Percentiles rank a stretch among this genome's conserved stretches.
Evolutionary conservation across 2,329 filamentous ascomycete species (phyloP).

Genomic region (Neospermospora avenae): DNA sequence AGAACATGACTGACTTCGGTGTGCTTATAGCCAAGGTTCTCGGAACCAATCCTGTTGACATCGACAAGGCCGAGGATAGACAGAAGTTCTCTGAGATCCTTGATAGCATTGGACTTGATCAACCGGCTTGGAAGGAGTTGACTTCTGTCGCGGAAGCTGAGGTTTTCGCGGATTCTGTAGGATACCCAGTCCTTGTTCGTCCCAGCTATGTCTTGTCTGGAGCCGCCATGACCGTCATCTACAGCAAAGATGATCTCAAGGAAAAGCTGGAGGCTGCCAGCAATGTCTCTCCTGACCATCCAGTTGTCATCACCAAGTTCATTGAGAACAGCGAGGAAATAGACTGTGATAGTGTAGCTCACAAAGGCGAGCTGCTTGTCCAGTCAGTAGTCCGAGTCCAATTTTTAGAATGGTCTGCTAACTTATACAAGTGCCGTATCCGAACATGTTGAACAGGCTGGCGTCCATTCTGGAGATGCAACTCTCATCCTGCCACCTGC

Average conservation of each 20-base stretch:
- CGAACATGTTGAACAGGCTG: slow-evolving; percentile 95
- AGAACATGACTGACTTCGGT: not conserved
- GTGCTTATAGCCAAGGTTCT: slow-evolving; percentile 51
- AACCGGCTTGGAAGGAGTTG: slow-evolving; percentile 97
- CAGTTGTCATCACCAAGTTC: slow-evolving; percentile 97
- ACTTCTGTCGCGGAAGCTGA: slow-evolving; percentile 87
- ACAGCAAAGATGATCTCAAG: slow-evolving; percentile 81
- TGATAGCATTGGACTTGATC: slow-evolving; percentile 93
- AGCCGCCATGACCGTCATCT: slow-evolving; percentile 97
- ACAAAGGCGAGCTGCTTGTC: slow-evolving; percentile 78
- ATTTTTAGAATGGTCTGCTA: not conserved
- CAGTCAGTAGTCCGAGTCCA: slow-evolving; percentile 44
- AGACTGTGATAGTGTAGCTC: slow-evolving; percentile 90
- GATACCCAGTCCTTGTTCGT: slow-evolving; percentile 92
- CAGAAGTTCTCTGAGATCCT: slow-evolving; percentile 98
- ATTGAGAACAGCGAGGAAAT: slow-evolving; percentile 97
- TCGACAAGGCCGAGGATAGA: slow-evolving; percentile 96
- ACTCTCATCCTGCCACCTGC: slow-evolving; percentile 88
- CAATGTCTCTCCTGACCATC: slow-evolving; percentile 91
- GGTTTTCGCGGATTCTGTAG: slow-evolving; percentile 77
- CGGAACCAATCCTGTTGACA: slow-evolving; percentile 88
- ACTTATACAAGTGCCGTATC: slow-evolving; percentile 59
- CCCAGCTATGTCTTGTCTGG: slow-evolving; percentile 95
- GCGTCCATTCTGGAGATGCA: slow-evolving; percentile 96
- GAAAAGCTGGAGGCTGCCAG: slow-evolving; percentile 91